Conservation (phyloP, 257 asterid species). For the Vinca minor region DNA sequence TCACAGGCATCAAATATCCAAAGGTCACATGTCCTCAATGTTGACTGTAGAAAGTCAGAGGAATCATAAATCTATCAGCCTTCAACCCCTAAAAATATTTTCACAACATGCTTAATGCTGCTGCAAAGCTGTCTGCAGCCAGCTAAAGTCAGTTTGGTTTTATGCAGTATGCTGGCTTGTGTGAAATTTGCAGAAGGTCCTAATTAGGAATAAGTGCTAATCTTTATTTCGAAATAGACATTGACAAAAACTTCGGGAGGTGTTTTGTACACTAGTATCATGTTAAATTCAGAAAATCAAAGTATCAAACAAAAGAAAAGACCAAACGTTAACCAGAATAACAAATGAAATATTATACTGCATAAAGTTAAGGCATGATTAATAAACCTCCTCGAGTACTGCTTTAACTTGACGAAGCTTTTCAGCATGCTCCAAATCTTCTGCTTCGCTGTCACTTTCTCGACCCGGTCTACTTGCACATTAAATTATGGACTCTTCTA, state of each 20-base stretch:
- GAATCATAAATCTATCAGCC: background rate
- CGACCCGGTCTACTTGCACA: conserved; percentile 59
- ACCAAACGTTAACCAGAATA: background rate
- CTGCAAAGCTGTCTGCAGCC: background rate
- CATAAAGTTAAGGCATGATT: conserved; percentile 1
- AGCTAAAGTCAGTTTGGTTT: background rate
- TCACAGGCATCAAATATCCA: background rate
- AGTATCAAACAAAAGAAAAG: conserved; percentile 14
- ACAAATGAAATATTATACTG: background rate
- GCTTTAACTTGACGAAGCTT: conserved; percentile 99
- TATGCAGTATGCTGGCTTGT: background rate
- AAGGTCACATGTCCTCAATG: background rate
- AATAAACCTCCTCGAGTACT: conserved; percentile 94
- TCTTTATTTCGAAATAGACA: background rate
- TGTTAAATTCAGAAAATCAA: too few species aligned
- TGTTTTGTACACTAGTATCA: background rate
- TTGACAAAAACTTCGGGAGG: background rate
- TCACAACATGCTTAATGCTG: background rate
- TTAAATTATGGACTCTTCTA: conserved; percentile 18
- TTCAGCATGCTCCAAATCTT: conserved; percentile 92
- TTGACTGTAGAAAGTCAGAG: background rate
- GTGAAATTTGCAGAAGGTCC: background rate
- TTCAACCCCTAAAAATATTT: background rate
- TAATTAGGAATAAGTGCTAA: background rate
- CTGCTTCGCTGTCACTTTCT: conserved; percentile 97